Conservation (phyloP, 768 basidiomycete species). For the Gloeostereum incarnatum region DNA sequence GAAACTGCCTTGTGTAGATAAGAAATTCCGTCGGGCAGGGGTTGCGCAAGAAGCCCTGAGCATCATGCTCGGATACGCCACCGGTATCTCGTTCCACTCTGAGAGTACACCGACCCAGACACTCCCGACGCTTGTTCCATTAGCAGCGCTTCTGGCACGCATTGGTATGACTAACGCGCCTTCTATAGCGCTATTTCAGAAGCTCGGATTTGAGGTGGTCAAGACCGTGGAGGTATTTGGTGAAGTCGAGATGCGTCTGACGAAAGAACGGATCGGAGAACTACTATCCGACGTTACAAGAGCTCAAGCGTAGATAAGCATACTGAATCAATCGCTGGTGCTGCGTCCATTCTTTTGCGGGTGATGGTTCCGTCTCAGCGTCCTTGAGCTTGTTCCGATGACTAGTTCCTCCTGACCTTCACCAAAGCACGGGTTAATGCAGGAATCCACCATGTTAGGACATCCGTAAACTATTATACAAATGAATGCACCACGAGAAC, state of each 20-base stretch:
- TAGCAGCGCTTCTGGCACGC: conserved; percentile 50
- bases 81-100: conserved; percentile 27
- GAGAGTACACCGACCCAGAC: conserved; percentile 20
- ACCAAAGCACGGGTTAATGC: too few relatives aligned
- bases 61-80: conserved; percentile 62
- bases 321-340: too few relatives aligned
- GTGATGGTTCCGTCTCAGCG: too few relatives aligned
- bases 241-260: conserved; percentile 87
- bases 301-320: too few relatives aligned
- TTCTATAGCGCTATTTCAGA: conserved; percentile 66
- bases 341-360: too few relatives aligned
- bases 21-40: conserved; percentile 59
- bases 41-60: conserved; percentile 52
- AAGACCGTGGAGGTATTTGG: conserved; percentile 67
- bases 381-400: too few relatives aligned
- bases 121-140: conserved; percentile 32
- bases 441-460: too few relatives aligned
- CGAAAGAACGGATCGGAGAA: too few relatives aligned
- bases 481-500: too few relatives aligned
- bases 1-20: conserved; percentile 39
- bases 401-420: too few relatives aligned
- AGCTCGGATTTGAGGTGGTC: conserved; percentile 64
- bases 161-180: conserved; percentile 62
- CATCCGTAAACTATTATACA: too few relatives aligned
- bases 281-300: too few relatives aligned